A percentile compares a stretch with the other conserved stretches of the same genome.
Conservation (phyloP, 2,329 filamentous ascomycete genomes). For the Lasiodiplodia sp. region DNA sequence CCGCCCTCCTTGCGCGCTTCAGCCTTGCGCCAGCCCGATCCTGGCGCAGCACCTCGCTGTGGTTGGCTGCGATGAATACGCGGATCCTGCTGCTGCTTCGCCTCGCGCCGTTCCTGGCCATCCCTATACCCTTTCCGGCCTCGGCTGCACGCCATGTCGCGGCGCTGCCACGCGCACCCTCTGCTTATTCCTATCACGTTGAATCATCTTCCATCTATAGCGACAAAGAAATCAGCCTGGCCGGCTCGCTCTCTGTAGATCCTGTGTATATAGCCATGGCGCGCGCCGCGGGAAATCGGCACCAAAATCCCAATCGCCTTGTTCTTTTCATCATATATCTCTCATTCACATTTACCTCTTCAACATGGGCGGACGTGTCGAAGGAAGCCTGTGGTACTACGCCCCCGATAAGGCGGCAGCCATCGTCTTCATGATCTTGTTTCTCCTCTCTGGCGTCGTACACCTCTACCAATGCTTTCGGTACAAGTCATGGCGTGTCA, state of each 20-base stretch:
- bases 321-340: not conserved
- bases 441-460: conserved; percentile 53
- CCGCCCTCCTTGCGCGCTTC: not conserved
- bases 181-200: not conserved
- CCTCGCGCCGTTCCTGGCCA: not conserved
- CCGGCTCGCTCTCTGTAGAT: not conserved
- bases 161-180: not conserved
- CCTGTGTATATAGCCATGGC: conserved; percentile 5
- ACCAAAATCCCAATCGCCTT: not conserved
- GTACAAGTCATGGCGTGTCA: conserved; percentile 65
- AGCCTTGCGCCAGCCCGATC: not conserved
- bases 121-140: not conserved
- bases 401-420: conserved; percentile 63
- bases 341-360: not conserved
- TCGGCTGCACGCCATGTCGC: conserved; percentile 13
- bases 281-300: not conserved
- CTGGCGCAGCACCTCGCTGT: not conserved
- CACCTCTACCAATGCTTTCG: conserved; percentile 63
- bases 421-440: conserved; percentile 60
- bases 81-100: conserved; percentile 14
- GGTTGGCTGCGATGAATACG: not conserved
- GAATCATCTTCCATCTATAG: not conserved
- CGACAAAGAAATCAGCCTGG: conserved; percentile 1
- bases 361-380: conserved; percentile 31
- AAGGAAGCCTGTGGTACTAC: conserved; percentile 52